Evolutionary conservation across 768 basidiomycete species (phyloP).

Genomic region (Lanmaoa rubissima): DNA sequence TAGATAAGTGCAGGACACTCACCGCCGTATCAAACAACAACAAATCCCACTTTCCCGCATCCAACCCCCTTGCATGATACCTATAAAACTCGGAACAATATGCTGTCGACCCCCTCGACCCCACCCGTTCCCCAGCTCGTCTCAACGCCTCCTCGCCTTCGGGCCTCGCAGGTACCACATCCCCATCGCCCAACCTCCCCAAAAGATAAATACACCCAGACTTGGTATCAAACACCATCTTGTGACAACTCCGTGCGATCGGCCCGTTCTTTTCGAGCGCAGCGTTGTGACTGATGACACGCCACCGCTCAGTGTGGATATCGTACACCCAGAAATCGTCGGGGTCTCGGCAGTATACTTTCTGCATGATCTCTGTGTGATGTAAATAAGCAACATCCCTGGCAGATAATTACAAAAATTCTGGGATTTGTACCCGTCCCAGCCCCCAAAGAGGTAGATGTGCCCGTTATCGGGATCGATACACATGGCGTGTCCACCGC

Average conservation of each 20-base stretch:
- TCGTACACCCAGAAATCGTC: conserved; percentile 80
- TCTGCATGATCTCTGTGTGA: no score
- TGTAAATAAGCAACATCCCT: no score
- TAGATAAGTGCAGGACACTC: conserved; percentile 17
- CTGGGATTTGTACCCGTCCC: conserved; percentile 67
- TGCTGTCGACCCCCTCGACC: conserved; percentile 21
- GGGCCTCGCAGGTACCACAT: conserved; percentile 34
- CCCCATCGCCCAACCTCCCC: conserved; percentile 63
- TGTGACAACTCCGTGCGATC: conserved; percentile 71
- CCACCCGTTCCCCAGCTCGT: conserved; percentile 21
- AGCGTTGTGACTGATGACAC: conserved; percentile 53
- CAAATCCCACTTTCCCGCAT: conserved; percentile 70
- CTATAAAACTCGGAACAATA: conserved; percentile 72
- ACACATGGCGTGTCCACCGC: conserved; percentile 83
- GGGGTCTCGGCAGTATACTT: no score
- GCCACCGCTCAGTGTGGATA: conserved; percentile 60
- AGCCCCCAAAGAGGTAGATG: conserved; percentile 79
- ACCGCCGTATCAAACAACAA: conserved; percentile 68
- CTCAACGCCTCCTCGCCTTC: conserved; percentile 21
- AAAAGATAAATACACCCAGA: conserved; percentile 70
- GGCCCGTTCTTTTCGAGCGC: conserved; percentile 62
- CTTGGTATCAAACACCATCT: conserved; percentile 76
- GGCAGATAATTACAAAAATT: no score
- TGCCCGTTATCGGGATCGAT: conserved; percentile 60
- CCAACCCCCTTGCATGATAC: conserved; percentile 43